Evolutionary conservation across 2,329 filamentous ascomycete species (phyloP).

Genomic region (Clarireedia sp.): DNA sequence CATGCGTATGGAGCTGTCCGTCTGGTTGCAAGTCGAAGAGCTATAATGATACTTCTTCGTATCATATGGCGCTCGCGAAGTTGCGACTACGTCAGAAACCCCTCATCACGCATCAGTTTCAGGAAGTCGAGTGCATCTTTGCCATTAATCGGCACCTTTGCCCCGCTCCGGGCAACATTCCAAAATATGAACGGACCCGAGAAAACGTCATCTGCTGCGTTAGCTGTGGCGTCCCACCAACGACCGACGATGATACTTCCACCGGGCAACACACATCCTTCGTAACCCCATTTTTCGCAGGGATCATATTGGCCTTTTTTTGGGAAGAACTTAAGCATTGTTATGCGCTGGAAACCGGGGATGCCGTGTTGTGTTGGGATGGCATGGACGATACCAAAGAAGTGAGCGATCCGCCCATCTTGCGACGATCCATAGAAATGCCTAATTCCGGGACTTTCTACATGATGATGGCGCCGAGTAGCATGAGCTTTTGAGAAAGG

Average conservation of each 20-base stretch:
- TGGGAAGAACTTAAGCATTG: conserved; percentile 42
- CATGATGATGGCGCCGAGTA: background rate
- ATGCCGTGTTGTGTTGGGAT: conserved; percentile 41
- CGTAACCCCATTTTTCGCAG: conserved; percentile 36
- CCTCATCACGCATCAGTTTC: background rate
- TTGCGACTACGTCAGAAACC: background rate
- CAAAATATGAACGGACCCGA: conserved; percentile 32
- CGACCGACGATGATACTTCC: conserved; percentile 39
- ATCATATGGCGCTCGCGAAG: no score
- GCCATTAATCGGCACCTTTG: conserved; percentile 10
- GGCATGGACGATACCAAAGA: conserved; percentile 41
- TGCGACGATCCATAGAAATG: conserved; percentile 32
- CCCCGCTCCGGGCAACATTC: conserved; percentile 24
- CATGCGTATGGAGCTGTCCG: no score
- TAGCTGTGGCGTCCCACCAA: conserved; percentile 36
- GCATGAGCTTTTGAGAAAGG: conserved; percentile 14
- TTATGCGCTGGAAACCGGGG: conserved; percentile 45
- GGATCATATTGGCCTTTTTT: conserved; percentile 16
- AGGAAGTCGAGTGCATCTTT: conserved; percentile 22
- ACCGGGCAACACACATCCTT: conserved; percentile 40
- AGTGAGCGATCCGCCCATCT: conserved; percentile 24
- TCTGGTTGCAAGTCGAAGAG: no score
- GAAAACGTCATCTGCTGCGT: conserved; percentile 3
- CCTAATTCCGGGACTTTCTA: conserved; percentile 13
- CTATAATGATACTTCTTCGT: no score